Percentiles rank a stretch among this genome's conserved stretches.
Conservation (phyloP, 495 filamentous ascomycete species). For the Penicillium mononematosum region DNA sequence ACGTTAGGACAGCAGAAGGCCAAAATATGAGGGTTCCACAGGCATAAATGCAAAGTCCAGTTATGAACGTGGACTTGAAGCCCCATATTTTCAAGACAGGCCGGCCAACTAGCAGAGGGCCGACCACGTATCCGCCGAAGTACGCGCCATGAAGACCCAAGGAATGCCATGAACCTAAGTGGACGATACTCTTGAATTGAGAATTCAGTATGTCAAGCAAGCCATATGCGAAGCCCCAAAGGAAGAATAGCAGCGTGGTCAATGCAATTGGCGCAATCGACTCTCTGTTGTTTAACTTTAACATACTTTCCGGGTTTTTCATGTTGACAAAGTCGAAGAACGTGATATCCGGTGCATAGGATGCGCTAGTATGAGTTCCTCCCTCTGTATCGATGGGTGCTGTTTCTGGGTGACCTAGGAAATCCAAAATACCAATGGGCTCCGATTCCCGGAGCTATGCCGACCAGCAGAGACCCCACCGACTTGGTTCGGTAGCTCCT, state of each 20-base stretch:
- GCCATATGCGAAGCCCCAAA: slow-evolving; percentile 87
- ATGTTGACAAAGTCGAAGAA: slow-evolving; percentile 87
- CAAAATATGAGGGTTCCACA: slow-evolving; percentile 69
- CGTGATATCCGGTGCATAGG: slow-evolving; percentile 39
- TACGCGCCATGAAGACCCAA: slow-evolving; percentile 64
- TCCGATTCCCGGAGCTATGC: slow-evolving; percentile 14
- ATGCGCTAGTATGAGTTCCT: slow-evolving; percentile 33
- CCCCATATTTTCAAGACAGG: slow-evolving; percentile 60
- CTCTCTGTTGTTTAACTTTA: slow-evolving; percentile 57
- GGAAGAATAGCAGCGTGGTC: slow-evolving; percentile 76
- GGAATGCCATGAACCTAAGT: slow-evolving; percentile 48
- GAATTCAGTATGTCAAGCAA: slow-evolving; percentile 73
- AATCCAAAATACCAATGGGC: slow-evolving; percentile 36
- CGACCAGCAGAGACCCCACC: slow-evolving; percentile 14
- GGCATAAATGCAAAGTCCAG: slow-evolving; percentile 62
- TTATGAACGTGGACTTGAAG: slow-evolving; percentile 65
- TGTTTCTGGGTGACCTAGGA: slow-evolving; percentile 32
- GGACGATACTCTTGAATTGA: slow-evolving; percentile 51
- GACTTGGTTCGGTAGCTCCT: slow-evolving; percentile 16
- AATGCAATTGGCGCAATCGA: slow-evolving; percentile 57
- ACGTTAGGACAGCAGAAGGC: slow-evolving; percentile 67
- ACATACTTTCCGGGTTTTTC: slow-evolving; percentile 73
- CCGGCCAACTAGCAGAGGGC: slow-evolving; percentile 57
- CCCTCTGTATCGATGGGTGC: slow-evolving; percentile 32
- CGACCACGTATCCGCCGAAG: slow-evolving; percentile 60